Evolutionary conservation across 1,284 basidiomycete genomes (phyloP), one percentile per base, ranked within the genome.

Genomic region (Gymnopus androsaceus): DNA sequence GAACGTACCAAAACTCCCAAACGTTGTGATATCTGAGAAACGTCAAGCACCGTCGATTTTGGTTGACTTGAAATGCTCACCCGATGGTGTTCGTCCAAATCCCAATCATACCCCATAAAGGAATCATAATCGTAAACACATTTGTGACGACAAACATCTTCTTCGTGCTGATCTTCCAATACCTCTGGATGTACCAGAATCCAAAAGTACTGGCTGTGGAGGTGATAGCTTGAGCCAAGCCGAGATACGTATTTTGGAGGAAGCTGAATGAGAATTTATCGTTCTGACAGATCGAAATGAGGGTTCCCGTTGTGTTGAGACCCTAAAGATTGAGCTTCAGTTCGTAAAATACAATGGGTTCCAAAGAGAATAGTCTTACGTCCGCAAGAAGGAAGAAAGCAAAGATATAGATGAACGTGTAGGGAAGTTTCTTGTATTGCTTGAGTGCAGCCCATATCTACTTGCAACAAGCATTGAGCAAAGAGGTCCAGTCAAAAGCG

Each of bases 71-170:
- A 27, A 15, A 47, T 33, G 64, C 76, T 17, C 56, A 86, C 81
- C 92, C 92, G 51, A 94, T 72, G 53, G 78, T 85, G 7, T 73
- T 64, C 0, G 91, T 93, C 83, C 90, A 93, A 57, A 94, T 86
- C 1, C 92, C 92, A 48, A 94, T 78, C 83, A 92, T 88, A 17
- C 92, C 92, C 92, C 92, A 94, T 1, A 91, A 74, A 0, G 90
- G 89, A 47, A 94, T 90, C 28, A 92, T 49, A 41, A 92, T 79
- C 3, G 88, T 90, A 9, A 89, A 82, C 1, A 89, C 78, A 63
- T 90, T 90, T 5, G 90, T 92, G 1, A 90, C 80, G 17, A 84
- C 71, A 64, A 94, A 92, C 88, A 91, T 91, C 62, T 72, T 84
- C 75, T 91, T 91, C 0, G 89, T 90, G 41, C 77, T 76, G 44